Conservation (phyloP, 495 filamentous ascomycete species). For the Penicillium tannophilum region DNA sequence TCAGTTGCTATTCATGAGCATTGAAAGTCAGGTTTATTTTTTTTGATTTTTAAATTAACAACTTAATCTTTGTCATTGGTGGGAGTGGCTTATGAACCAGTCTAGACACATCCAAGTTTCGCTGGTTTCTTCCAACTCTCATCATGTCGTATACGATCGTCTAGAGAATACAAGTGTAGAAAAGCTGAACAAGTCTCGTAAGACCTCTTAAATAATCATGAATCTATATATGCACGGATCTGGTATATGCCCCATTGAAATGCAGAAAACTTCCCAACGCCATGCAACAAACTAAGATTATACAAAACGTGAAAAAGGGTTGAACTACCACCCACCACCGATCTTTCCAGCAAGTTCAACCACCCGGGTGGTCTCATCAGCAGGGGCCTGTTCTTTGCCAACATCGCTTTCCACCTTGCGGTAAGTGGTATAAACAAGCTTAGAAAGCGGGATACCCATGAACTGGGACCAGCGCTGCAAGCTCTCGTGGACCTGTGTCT, state of each 20-base stretch:
- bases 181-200: too few species aligned
- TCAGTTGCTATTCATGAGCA: too few species aligned
- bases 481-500: slow-evolving; percentile 50
- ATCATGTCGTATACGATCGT: background rate
- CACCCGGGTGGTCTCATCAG: slow-evolving; percentile 72
- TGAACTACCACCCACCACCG: slow-evolving; percentile 86
- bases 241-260: slow-evolving; percentile 10
- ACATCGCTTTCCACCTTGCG: slow-evolving; percentile 93
- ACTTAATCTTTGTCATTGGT: too few species aligned
- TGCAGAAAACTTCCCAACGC: slow-evolving; percentile 15
- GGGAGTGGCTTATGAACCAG: too few species aligned
- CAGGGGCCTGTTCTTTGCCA: slow-evolving; percentile 64
- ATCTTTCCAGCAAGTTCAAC: slow-evolving; percentile 90
- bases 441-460: slow-evolving; percentile 69
- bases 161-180: background rate
- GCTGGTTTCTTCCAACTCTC: too few species aligned
- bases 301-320: background rate
- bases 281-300: slow-evolving; percentile 21
- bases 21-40: too few species aligned
- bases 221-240: background rate
- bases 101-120: too few species aligned
- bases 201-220: too few species aligned
- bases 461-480: slow-evolving; percentile 72
- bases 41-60: too few species aligned
- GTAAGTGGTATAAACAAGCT: slow-evolving; percentile 81